Evolutionary conservation across 257 asterid genomes (phyloP).

Genomic region (Forsythia viridissima): DNA sequence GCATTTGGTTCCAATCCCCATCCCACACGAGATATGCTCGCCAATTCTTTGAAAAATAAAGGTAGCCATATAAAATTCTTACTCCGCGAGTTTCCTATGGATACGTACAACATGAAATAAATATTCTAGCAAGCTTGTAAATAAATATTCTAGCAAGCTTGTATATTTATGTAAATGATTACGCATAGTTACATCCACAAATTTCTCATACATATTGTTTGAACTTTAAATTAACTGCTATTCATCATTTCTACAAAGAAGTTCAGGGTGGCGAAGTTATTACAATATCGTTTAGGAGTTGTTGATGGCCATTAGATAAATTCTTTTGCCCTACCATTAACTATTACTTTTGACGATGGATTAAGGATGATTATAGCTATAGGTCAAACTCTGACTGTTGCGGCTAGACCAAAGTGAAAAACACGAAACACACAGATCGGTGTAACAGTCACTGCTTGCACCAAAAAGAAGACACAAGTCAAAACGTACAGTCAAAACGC

Average conservation of each 20-base stretch:
- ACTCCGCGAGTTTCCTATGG: neutral
- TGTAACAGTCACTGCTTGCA: neutral
- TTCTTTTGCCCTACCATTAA: neutral
- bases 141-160: too few species aligned
- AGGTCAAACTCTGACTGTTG: neutral
- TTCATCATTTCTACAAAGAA: neutral
- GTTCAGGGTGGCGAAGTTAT: neutral
- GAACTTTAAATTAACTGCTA: neutral
- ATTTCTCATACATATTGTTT: neutral
- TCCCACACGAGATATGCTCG: neutral
- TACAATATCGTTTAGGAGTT: neutral
- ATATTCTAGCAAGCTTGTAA: neutral
- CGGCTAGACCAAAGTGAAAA: neutral
- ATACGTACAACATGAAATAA: too few species aligned
- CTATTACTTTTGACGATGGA: neutral
- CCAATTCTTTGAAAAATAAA: neutral
- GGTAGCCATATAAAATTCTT: neutral
- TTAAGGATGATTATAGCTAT: neutral
- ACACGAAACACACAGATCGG: neutral
- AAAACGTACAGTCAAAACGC: too few species aligned
- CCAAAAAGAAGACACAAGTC: neutral
- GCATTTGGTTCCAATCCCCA: neutral
- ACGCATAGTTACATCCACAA: neutral
- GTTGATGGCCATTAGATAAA: neutral
- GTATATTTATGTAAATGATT: neutral